Base-by-base conservation (phyloP, 2,329 filamentous ascomycete species). In the Colletotrichum sp. region DNA sequence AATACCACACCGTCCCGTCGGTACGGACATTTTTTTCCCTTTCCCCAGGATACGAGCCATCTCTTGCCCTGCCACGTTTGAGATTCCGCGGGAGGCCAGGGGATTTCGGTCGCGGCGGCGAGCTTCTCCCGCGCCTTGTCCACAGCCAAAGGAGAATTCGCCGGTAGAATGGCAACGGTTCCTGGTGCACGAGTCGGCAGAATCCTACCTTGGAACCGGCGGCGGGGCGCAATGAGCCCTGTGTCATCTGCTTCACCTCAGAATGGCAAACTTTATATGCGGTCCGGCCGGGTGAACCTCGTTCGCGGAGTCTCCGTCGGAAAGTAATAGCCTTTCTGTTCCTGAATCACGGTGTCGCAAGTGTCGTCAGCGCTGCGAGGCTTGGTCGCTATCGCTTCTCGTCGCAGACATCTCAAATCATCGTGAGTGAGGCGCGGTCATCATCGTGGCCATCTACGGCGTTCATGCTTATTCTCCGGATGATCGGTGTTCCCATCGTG, bases 171-270 rank as follows among this genome's bases (percentile, higher is more conserved):
- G 24, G 34, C 70, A 26, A 65, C 43, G 28, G 38, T 38, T 61
- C 67, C 43, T 26, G 63, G 61, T 68, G 70, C 30, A 48, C 32
- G 38, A 75, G n/a, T 63, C 60, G 12, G 68, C 26, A 10, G 36
- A 32, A 30, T 55, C 9, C 55, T 28, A 18, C 9, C 13, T 3
- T 58, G 57, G 21, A 75, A 30, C 28, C 43, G 32, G 57, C 26
- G 57, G 43, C 69, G 24, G 43, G 64, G 10, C 63, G 48, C 38
- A 34, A 4, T 18, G 30, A 57, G 68, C 61, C 68, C 69, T 48
- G 61, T 75, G 64, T 72, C 38, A 32, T 36, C n/a, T 72, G 43
- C 26, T 68, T 64, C 26, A 60, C 43, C 26, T 73, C 73, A 73
- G 64, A 34, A 48, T n/a, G 57, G 34, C 58, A 36, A 75, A 75